Conservation (phyloP, 1,139 yeast species). For the Entelexis paramagnoliae region DNA sequence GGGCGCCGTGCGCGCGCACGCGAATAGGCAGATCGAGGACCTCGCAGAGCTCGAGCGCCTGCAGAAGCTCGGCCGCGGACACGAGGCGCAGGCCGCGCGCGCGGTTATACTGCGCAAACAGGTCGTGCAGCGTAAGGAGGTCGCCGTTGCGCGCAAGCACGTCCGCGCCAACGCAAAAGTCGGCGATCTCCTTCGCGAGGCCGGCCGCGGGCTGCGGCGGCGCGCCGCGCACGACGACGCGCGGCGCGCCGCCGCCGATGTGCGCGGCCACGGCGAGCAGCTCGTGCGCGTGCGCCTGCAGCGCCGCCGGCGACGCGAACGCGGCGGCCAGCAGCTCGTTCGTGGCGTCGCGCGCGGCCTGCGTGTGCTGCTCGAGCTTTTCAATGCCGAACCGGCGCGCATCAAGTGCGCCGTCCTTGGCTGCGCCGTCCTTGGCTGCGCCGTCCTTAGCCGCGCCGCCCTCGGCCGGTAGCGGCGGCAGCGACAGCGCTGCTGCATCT, state of each 20-base stretch:
- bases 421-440: too few species aligned
- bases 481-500: too few species aligned
- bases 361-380: not conserved
- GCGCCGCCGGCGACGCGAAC: not conserved
- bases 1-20: constrained; percentile 35
- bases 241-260: not conserved
- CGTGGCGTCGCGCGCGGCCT: not conserved
- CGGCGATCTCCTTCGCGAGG: constrained; percentile 49
- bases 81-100: constrained; percentile 50
- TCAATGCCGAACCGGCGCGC: constrained; percentile 1
- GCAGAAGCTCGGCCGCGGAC: constrained; percentile 47
- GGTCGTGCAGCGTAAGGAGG: constrained; percentile 48
- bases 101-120: constrained; percentile 52
- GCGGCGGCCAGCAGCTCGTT: not conserved
- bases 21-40: constrained; percentile 39
- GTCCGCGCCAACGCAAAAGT: constrained; percentile 40
- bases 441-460: too few species aligned
- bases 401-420: not conserved
- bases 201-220: constrained; percentile 38
- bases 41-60: constrained; percentile 43
- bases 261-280: not conserved
- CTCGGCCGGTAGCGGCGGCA: too few species aligned
- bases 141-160: constrained; percentile 44
- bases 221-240: constrained; percentile 30
- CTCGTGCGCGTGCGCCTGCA: not conserved